Percentiles rank a stretch among this genome's conserved stretches.
Evolutionary conservation across 768 basidiomycete species (phyloP).

Genomic region (Phylloporus sp.): DNA sequence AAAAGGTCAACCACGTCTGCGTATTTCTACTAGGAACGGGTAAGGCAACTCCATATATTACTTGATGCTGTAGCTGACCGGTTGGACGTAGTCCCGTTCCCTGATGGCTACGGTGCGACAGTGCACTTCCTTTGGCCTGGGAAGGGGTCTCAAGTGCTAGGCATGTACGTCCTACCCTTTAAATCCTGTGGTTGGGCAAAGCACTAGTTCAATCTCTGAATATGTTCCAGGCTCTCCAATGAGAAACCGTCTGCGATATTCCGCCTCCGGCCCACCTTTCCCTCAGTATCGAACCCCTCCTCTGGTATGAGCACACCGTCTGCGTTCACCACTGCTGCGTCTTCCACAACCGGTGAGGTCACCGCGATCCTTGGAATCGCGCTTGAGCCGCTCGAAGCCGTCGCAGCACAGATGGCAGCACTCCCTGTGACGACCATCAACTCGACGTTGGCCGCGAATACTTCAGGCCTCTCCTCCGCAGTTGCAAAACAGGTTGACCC

Average conservation of each 20-base stretch:
- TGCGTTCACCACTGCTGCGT: conserved; percentile 29
- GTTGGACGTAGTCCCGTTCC: conserved; percentile 58
- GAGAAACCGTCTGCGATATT: conserved; percentile 90
- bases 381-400: conserved; percentile 67
- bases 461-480: conserved; percentile 15
- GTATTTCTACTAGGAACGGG: conserved; percentile 81
- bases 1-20: conserved; percentile 78
- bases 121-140: conserved; percentile 88
- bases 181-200: not conserved
- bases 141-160: conserved; percentile 80
- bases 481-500: conserved; percentile 11
- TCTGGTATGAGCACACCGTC: conserved; percentile 31
- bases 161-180: conserved; percentile 53
- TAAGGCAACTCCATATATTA: conserved; percentile 30
- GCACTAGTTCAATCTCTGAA: not conserved
- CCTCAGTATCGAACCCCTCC: conserved; percentile 29
- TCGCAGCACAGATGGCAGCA: conserved; percentile 53
- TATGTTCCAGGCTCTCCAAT: conserved; percentile 73
- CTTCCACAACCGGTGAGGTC: conserved; percentile 42
- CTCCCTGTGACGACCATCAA: conserved; percentile 35
- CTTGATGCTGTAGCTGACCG: not conserved
- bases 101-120: conserved; percentile 77
- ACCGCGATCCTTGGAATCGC: conserved; percentile 77
- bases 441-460: conserved; percentile 15
- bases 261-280: conserved; percentile 67